These are phyloP conservation scores for Microdochium nivale DNA, from an alignment of 2,329 filamentous ascomycete species.

Conservation along the genomic window DNA sequence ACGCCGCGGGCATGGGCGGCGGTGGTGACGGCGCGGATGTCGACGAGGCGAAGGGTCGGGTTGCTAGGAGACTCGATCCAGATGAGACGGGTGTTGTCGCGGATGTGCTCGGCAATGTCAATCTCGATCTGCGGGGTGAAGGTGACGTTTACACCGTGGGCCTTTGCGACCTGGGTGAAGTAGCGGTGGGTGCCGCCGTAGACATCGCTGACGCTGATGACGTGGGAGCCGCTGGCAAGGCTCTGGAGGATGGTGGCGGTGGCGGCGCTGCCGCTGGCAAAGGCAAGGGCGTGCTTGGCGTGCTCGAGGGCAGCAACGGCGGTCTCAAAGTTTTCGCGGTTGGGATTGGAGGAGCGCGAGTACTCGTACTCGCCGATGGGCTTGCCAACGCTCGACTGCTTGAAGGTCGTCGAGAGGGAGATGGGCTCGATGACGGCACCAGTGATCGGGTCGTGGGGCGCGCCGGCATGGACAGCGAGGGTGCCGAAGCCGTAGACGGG, in stretches of 20 bases:
- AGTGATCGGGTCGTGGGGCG: conserved; percentile 81
- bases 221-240: conserved; percentile 81
- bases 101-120: conserved; percentile 78
- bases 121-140: conserved; percentile 90
- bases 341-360: conserved; percentile 87
- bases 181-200: conserved; percentile 98
- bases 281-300: conserved; percentile 86
- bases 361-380: conserved; percentile 91
- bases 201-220: conserved; percentile 93
- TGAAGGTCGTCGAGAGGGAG: conserved; percentile 92
- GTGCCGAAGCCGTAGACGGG: conserved; percentile 82
- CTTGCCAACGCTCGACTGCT: conserved; percentile 79
- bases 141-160: conserved; percentile 88
- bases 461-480: conserved; percentile 86
- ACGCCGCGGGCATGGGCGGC: conserved; percentile 83
- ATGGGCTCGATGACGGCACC: conserved; percentile 96
- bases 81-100: conserved; percentile 80
- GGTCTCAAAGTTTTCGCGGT: conserved; percentile 87
- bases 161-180: conserved; percentile 94
- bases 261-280: conserved; percentile 87
- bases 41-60: conserved; percentile 85
- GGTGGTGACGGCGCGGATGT: conserved; percentile 78
- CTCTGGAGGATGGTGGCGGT: conserved; percentile 92
- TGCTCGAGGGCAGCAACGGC: conserved; percentile 89
- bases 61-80: conserved; percentile 98